Percentiles rank a stretch among this genome's conserved stretches.
phyloP scores from a whole-genome alignment of 495 filamentous ascomycete species.

The Tuber aestivum region DNA sequence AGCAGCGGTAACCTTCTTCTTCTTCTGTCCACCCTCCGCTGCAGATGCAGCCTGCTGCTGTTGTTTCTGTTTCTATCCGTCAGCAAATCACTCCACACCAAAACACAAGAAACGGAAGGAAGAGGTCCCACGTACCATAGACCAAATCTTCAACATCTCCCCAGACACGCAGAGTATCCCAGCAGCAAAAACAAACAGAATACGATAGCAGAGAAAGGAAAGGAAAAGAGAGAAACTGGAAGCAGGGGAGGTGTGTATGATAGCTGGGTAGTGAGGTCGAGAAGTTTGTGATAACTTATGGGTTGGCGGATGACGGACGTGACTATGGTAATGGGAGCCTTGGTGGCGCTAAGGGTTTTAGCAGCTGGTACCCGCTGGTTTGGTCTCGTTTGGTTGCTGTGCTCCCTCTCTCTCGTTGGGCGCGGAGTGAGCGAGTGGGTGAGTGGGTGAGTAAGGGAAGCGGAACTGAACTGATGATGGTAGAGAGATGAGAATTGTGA shows the following conservation, averaged over 20 bases:
- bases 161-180: background rate
- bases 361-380: background rate
- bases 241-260: slow-evolving; percentile 6
- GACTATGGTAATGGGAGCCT: background rate
- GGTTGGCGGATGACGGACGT: background rate
- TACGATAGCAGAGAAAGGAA: slow-evolving; percentile 2
- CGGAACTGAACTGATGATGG: background rate
- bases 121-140: slow-evolving; percentile 63
- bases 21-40: slow-evolving; percentile 72
- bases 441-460: background rate
- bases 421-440: background rate
- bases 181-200: background rate
- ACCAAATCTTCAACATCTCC: slow-evolving; percentile 97
- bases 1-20: slow-evolving; percentile 96
- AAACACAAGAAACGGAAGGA: slow-evolving; percentile 13
- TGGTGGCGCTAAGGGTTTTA: background rate
- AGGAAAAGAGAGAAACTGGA: background rate
- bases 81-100: slow-evolving; percentile 11
- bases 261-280: background rate
- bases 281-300: background rate
- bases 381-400: background rate
- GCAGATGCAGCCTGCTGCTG: slow-evolving; percentile 90
- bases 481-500: background rate
- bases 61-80: slow-evolving; percentile 61
- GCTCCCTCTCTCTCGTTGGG: background rate